These are phyloP conservation scores for Strobilomyces dryophilus DNA, from an alignment of 768 basidiomycete species.

Conservation along the genomic window DNA sequence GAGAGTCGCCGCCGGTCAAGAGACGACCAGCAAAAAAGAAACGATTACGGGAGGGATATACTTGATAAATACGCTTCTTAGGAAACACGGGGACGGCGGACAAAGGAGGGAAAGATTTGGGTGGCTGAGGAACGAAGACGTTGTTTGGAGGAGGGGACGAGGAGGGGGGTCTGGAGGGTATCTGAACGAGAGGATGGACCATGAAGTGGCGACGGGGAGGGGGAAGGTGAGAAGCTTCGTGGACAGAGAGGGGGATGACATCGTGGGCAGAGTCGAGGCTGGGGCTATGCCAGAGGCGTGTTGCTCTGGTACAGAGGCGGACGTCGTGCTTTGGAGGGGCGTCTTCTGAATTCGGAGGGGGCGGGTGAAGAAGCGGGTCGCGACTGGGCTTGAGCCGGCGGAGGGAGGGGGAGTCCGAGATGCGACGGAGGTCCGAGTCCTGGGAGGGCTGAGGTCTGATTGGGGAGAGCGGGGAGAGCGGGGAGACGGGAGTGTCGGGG, in stretches of 20 bases:
- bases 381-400: slow-evolving; percentile 55
- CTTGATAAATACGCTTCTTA: slow-evolving; percentile 52
- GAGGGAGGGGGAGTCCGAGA: slow-evolving; percentile 24
- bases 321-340: neutral
- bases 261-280: slow-evolving; percentile 47
- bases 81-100: slow-evolving; percentile 31
- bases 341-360: neutral
- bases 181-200: slow-evolving; percentile 23
- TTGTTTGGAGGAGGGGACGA: slow-evolving; percentile 27
- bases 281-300: slow-evolving; percentile 51
- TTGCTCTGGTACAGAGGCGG: slow-evolving; percentile 39
- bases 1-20: slow-evolving; percentile 82
- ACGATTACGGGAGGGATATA: slow-evolving; percentile 67
- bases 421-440: slow-evolving; percentile 38
- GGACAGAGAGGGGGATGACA: slow-evolving; percentile 18
- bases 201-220: slow-evolving; percentile 9
- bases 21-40: slow-evolving; percentile 73
- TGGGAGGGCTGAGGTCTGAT: slow-evolving; percentile 35
- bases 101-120: slow-evolving; percentile 29
- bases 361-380: slow-evolving; percentile 57
- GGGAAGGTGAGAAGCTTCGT: slow-evolving; percentile 5
- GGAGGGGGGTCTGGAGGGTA: slow-evolving; percentile 23
- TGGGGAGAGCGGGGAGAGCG: slow-evolving; percentile 31
- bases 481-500: slow-evolving; percentile 33
- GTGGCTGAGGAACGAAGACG: slow-evolving; percentile 29